phyloP scores from a whole-genome alignment of 129 eudicot genomes.

The Glebionis coronaria region DNA sequence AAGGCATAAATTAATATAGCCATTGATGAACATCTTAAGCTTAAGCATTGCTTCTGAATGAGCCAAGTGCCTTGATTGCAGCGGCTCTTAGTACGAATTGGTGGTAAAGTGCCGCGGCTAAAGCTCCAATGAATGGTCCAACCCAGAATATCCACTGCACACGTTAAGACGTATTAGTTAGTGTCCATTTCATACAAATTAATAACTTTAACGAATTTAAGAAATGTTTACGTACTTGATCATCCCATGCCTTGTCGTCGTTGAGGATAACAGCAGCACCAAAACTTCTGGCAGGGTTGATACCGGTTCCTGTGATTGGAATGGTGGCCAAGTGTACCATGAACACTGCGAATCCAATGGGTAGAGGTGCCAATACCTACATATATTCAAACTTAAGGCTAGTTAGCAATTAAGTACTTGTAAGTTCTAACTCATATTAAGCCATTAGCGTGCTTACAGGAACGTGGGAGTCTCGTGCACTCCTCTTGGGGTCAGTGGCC shows the following conservation, averaged over 20 bases:
- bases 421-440: not conserved
- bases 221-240: conserved; percentile 36
- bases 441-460: conserved; percentile 48
- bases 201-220: not conserved
- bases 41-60: conserved; percentile 66
- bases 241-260: conserved; percentile 56
- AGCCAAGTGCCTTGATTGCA: conserved; percentile 71
- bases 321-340: conserved; percentile 72
- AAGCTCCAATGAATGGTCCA: conserved; percentile 76
- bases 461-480: conserved; percentile 92
- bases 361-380: conserved; percentile 69
- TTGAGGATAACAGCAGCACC: conserved; percentile 60
- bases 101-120: conserved; percentile 73
- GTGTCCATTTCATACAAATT: no score
- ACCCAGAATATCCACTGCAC: conserved; percentile 84
- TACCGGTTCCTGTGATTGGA: conserved; percentile 61
- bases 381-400: not conserved
- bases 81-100: conserved; percentile 71
- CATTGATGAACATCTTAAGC: conserved; percentile 22
- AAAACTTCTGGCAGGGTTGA: conserved; percentile 62
- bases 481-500: conserved; percentile 90
- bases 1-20: conserved; percentile 9
- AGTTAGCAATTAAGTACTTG: not conserved
- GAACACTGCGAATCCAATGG: conserved; percentile 61
- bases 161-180: not conserved